These are phyloP conservation scores for Phaffomyces opuntiae DNA, from an alignment of 805 yeast species.

Conservation along the genomic window DNA sequence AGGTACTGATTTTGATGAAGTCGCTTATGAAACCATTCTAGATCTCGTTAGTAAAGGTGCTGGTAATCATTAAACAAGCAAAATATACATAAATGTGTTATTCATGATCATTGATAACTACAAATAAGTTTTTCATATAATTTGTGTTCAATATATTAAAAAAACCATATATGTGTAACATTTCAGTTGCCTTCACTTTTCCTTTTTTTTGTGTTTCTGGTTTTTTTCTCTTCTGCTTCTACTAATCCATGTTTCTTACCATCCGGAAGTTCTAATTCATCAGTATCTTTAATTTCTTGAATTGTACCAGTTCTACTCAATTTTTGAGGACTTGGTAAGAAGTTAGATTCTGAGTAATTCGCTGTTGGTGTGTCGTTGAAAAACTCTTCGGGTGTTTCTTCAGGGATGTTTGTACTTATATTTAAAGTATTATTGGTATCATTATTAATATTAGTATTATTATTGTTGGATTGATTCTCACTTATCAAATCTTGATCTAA, in stretches of 20 bases:
- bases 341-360: not conserved
- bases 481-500: conserved; percentile 8
- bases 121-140: too few species aligned
- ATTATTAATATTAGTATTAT: too few species aligned
- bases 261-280: conserved; percentile 1
- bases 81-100: too few species aligned
- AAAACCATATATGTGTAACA: too few species aligned
- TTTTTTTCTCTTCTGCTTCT: not conserved
- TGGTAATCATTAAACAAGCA: conserved; percentile 9
- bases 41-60: conserved; percentile 65
- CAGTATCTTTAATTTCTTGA: conserved; percentile 5
- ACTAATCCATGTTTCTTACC: not conserved
- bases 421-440: too few species aligned
- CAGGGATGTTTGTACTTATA: too few species aligned
- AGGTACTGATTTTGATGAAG: conserved; percentile 98
- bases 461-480: not conserved
- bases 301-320: conserved; percentile 1
- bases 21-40: conserved; percentile 86
- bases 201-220: not conserved
- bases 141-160: too few species aligned
- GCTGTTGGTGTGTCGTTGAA: not conserved
- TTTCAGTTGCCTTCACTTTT: not conserved
- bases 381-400: not conserved
- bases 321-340: not conserved
- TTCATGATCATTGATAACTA: too few species aligned